Conservation (phyloP, 2,329 filamentous ascomycete species). For the Zelopaecilomyces penicillatus region DNA sequence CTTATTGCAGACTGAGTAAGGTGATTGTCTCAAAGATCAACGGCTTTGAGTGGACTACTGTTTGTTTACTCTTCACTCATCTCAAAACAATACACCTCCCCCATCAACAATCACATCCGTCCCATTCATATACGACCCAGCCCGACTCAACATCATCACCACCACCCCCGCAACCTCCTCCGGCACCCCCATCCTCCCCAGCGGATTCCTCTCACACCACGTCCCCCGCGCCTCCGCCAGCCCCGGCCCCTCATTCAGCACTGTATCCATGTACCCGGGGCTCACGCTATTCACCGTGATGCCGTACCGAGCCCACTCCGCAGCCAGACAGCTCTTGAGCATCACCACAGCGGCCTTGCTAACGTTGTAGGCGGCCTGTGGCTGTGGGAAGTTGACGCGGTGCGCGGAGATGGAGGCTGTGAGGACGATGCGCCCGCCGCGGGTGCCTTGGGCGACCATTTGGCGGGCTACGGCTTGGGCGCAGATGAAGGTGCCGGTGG, state of each 20-base stretch:
- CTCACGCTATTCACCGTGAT: constrained; percentile 63
- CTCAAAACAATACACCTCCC: constrained; percentile 22
- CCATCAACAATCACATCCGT: constrained; percentile 59
- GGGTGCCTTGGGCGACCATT: constrained; percentile 40
- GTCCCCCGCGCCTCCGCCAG: constrained; percentile 42
- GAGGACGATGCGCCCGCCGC: constrained; percentile 55
- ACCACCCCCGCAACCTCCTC: constrained; percentile 56
- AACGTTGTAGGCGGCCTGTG: constrained; percentile 64
- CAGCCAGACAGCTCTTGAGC: constrained; percentile 57
- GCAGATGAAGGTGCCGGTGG: constrained; percentile 60
- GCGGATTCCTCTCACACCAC: constrained; percentile 53
- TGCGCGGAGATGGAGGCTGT: constrained; percentile 62
- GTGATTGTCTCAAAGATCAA: too few relatives aligned
- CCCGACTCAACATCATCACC: constrained; percentile 50
- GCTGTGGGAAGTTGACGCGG: constrained; percentile 62
- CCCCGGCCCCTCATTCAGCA: constrained; percentile 59
- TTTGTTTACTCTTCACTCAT: not conserved
- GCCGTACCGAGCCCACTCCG: constrained; percentile 64
- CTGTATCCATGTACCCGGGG: constrained; percentile 71
- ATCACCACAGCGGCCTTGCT: constrained; percentile 60
- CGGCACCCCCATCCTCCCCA: constrained; percentile 56
- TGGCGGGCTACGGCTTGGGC: constrained; percentile 52
- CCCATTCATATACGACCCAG: constrained; percentile 61
- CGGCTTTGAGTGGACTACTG: too few relatives aligned
- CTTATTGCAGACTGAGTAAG: too few relatives aligned